phyloP scores from a whole-genome alignment of 139 green algal genomes.

The Tetradesmus lagerheimii region DNA sequence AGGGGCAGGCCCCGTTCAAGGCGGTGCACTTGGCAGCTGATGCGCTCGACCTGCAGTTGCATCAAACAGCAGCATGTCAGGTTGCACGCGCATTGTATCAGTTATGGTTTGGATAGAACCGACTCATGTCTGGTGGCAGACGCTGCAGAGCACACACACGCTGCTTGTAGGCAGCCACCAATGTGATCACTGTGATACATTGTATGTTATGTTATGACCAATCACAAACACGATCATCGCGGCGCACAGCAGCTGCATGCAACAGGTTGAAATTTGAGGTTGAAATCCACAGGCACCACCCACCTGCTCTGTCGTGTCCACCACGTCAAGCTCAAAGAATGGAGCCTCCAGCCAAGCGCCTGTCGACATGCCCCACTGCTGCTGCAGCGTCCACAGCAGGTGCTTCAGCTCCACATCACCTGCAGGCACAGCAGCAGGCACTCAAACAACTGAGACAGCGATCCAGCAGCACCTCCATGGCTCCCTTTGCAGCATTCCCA shows the following conservation, averaged over 20 bases:
- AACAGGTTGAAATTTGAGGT: neutral
- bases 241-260: neutral
- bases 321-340: conserved; percentile 65
- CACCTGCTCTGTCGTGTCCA: conserved; percentile 76
- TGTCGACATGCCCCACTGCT: conserved; percentile 64
- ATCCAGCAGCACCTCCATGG: no score
- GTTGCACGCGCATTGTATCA: no score
- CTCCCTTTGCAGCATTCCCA: no score
- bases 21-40: neutral
- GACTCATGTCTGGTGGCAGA: no score
- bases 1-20: conserved; percentile 70
- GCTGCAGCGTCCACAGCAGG: conserved; percentile 62
- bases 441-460: neutral
- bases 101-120: no score
- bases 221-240: no score
- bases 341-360: conserved; percentile 54
- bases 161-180: no score
- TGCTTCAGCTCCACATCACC: conserved; percentile 71
- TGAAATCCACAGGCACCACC: conserved; percentile 39
- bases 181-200: no score
- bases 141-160: no score
- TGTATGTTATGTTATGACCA: no score
- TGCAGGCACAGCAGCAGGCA: conserved; percentile 52
- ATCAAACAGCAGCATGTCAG: no score
- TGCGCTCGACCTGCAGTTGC: neutral